These are phyloP conservation scores for Clavariopsis aquatica DNA, from an alignment of 495 filamentous ascomycete genomes.

Conservation along the genomic window DNA sequence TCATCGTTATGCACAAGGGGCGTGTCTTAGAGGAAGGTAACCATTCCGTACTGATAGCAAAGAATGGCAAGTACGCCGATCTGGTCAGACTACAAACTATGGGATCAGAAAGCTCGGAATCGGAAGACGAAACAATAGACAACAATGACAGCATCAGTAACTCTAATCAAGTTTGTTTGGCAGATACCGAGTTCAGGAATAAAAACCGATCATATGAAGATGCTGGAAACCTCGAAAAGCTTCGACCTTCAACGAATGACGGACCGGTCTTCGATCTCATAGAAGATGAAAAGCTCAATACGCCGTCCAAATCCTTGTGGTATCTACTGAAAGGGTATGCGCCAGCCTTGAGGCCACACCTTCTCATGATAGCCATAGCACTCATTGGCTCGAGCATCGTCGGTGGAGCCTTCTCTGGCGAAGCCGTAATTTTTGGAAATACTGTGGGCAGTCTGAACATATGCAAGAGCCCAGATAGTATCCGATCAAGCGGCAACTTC, in stretches of 20 bases:
- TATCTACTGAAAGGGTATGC: too few relatives aligned
- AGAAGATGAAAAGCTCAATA: conserved; percentile 28
- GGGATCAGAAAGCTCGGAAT: neutral
- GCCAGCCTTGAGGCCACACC: too few relatives aligned
- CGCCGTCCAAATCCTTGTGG: neutral
- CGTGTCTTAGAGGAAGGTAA: conserved; percentile 70
- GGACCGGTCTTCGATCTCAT: too few relatives aligned
- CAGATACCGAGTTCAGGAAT: too few relatives aligned
- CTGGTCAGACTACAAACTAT: conserved; percentile 43
- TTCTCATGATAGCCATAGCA: conserved; percentile 17
- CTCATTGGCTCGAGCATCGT: conserved; percentile 26
- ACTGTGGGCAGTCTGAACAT: conserved; percentile 16
- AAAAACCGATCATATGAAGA: too few relatives aligned
- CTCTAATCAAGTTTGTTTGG: too few relatives aligned
- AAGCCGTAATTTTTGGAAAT: conserved; percentile 30
- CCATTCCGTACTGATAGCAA: conserved; percentile 64
- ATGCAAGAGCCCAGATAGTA: conserved; percentile 14
- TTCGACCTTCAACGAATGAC: too few relatives aligned
- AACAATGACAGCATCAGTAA: too few relatives aligned
- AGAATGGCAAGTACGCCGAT: conserved; percentile 26
- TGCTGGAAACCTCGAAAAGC: too few relatives aligned
- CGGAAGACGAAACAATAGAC: too few relatives aligned
- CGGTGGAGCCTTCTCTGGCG: conserved; percentile 21
- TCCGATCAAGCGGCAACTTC: conserved; percentile 58
- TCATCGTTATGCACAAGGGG: conserved; percentile 78